Evolutionary conservation across 2,329 filamentous ascomycete species (phyloP).

Genomic region (Sordariomycetes sp.): DNA sequence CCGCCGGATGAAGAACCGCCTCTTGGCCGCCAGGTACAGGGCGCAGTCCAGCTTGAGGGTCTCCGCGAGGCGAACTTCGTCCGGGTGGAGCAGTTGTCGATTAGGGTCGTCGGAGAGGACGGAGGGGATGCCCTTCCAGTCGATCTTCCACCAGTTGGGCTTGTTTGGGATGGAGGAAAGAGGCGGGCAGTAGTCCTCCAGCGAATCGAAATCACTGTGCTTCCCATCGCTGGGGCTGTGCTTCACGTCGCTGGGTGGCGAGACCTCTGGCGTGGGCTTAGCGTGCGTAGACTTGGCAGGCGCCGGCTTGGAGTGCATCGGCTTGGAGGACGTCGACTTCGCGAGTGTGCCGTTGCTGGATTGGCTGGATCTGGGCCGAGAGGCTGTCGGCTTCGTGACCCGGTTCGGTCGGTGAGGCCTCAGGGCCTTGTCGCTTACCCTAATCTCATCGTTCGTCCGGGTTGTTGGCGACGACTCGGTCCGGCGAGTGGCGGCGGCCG

Average conservation of each 20-base stretch:
- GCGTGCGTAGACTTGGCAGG: constrained; percentile 38
- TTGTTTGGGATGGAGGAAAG: constrained; percentile 53
- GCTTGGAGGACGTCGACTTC: constrained; percentile 44
- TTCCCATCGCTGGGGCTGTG: constrained; percentile 51
- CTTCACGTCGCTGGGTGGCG: constrained; percentile 29
- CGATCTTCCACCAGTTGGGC: constrained; percentile 65
- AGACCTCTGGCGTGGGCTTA: constrained; percentile 39
- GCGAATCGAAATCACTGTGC: constrained; percentile 66
- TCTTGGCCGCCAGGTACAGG: constrained; percentile 86
- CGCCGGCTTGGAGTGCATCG: constrained; percentile 24
- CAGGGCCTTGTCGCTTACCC: background rate
- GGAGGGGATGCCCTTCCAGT: constrained; percentile 75
- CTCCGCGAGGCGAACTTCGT: constrained; percentile 67
- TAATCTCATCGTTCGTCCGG: background rate
- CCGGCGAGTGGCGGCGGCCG: constrained; percentile 16
- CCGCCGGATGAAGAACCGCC: constrained; percentile 74
- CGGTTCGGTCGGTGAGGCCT: constrained; percentile 9
- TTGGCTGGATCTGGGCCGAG: constrained; percentile 23
- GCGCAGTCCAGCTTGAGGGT: constrained; percentile 75
- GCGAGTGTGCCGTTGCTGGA: constrained; percentile 7
- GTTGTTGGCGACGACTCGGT: constrained; percentile 25
- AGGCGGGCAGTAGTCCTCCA: constrained; percentile 66
- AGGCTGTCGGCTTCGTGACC: constrained; percentile 22
- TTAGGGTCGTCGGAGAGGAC: constrained; percentile 67
- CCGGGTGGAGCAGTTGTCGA: constrained; percentile 59